Conservation (phyloP, 208 protist species). For the Trypanosomatidae sp. region DNA sequence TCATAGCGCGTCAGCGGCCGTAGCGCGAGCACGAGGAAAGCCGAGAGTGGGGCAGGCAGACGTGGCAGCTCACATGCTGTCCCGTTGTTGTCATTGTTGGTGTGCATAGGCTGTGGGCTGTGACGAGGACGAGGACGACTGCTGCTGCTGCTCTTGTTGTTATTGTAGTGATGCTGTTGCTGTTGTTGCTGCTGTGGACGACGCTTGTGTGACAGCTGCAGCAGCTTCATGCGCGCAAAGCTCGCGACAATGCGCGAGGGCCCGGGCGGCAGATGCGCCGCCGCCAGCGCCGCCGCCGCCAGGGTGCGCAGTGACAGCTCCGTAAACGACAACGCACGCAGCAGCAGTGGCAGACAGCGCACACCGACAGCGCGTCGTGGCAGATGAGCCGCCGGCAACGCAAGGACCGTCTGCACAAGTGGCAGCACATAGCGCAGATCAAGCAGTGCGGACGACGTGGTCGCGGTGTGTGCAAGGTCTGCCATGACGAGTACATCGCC, state of each 20-base stretch:
- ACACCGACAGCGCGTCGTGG: slow-evolving; percentile 21
- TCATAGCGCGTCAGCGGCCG: slow-evolving; percentile 27
- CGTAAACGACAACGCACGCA: slow-evolving; percentile 61
- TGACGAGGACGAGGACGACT: slow-evolving; percentile 9
- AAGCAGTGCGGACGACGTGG: slow-evolving; percentile 13
- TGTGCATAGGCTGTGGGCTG: no score
- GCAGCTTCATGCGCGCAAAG: slow-evolving; percentile 60
- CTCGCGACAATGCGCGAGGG: slow-evolving; percentile 38
- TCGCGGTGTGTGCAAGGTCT: slow-evolving; percentile 15
- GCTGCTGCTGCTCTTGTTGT: background rate
- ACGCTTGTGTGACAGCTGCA: slow-evolving; percentile 18
- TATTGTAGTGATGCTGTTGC: background rate
- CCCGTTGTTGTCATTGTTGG: no score
- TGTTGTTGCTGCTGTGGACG: slow-evolving; percentile 5
- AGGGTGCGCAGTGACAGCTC: slow-evolving; percentile 27
- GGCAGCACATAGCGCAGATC: slow-evolving; percentile 79
- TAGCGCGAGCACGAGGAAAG: slow-evolving; percentile 44
- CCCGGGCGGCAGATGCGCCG: slow-evolving; percentile 34
- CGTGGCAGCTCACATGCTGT: no score
- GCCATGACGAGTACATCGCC: slow-evolving; percentile 29
- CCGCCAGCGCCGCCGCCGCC: slow-evolving; percentile 25
- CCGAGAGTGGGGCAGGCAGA: slow-evolving; percentile 52
- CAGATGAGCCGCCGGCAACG: slow-evolving; percentile 21
- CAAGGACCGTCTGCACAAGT: slow-evolving; percentile 57
- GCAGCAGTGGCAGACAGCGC: slow-evolving; percentile 39